Base-by-base conservation (phyloP, 2,329 filamentous ascomycete species). In the Fusarium luffae region DNA sequence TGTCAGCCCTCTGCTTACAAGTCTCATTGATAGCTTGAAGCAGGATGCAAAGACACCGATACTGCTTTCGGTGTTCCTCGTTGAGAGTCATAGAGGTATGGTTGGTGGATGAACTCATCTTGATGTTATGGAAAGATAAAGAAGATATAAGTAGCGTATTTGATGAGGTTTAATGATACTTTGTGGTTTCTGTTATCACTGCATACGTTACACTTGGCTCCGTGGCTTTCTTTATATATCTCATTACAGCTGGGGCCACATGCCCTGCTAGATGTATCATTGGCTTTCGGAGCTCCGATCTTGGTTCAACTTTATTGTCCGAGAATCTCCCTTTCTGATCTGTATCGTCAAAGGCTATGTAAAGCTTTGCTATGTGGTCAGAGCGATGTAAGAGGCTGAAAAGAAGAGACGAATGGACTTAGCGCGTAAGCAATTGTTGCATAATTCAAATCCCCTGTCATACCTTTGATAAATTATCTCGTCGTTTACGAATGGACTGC, bases 21-120 rank as follows among this genome's bases (percentile, higher is more conserved):
- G 56, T 54, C 28, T 59, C 48, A 9, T 59, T 59, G 40, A 54
- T 30, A 27, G 56, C 48, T 19, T 59, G 56, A 23, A 59, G 48
- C 23, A 54, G 16, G 8, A 59, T 59, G 13, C 56, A 54, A 19
- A 59, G 56, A 40, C 40, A 59, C 41, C n/a, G 56, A 23, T 54
- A 59, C 40, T 59, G 48, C 12, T 11, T 59, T 23, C 37, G n/a
- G 3, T 59, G 21, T 13, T 59, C 13, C 14, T 12, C 7, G 28
- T 8, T 40, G 23, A 23, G 21, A 30, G n/a, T 14, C 28, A 30
- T 16, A 11, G 48, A 9, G 16, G 28, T 28, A 30, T 40, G 56
- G 48, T 54, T 16, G 49, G 5, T 9, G 41, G 48, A 44, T 13
- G 40, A 46, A 37, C 48, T 59, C 56, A 59, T 59, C 6, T 59